Percentiles rank a stretch among this genome's conserved stretches.
phyloP scores from a whole-genome alignment of 352 stramenopile genomes.

The Phytophthora boehmeriae region DNA sequence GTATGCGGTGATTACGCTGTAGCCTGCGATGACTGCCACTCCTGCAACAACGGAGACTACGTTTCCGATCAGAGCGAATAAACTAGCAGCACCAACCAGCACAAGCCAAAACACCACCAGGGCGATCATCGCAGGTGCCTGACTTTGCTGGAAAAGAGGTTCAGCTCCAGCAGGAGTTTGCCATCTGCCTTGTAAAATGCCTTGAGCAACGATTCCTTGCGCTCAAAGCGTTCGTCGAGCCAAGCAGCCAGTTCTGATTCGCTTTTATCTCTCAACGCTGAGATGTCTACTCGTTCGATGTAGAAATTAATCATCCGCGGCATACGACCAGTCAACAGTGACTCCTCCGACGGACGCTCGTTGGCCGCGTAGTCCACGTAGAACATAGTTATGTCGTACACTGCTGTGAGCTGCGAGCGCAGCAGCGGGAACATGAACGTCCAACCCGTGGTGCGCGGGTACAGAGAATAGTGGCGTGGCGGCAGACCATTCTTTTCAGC shows the following conservation, averaged over 20 bases:
- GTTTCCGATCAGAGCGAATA: conserved; percentile 38
- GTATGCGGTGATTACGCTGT: conserved; percentile 41
- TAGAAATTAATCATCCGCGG: conserved; percentile 75
- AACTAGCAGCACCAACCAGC: conserved; percentile 34
- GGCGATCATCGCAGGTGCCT: conserved; percentile 29
- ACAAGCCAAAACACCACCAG: conserved; percentile 66
- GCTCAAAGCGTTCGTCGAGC: conserved; percentile 70
- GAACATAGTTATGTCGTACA: conserved; percentile 88
- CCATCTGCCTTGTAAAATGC: conserved; percentile 62
- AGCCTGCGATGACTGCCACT: conserved; percentile 29
- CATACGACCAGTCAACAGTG: conserved; percentile 61
- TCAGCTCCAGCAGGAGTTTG: conserved; percentile 55
- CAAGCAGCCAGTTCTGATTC: conserved; percentile 54
- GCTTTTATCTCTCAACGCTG: conserved; percentile 36
- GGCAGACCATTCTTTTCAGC: conserved; percentile 55
- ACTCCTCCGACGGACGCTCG: conserved; percentile 72
- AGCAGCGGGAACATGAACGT: conserved; percentile 77
- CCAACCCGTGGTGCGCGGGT: conserved; percentile 78
- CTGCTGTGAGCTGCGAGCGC: conserved; percentile 55
- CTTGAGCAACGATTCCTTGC: conserved; percentile 68
- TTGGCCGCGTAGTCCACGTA: conserved; percentile 69
- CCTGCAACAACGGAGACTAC: conserved; percentile 29
- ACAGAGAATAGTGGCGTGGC: conserved; percentile 66
- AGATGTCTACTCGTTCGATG: conserved; percentile 64
- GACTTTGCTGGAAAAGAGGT: conserved; percentile 48